phyloP scores from a whole-genome alignment of 441 rosid genomes.

The Adansonia rubrostipa region DNA sequence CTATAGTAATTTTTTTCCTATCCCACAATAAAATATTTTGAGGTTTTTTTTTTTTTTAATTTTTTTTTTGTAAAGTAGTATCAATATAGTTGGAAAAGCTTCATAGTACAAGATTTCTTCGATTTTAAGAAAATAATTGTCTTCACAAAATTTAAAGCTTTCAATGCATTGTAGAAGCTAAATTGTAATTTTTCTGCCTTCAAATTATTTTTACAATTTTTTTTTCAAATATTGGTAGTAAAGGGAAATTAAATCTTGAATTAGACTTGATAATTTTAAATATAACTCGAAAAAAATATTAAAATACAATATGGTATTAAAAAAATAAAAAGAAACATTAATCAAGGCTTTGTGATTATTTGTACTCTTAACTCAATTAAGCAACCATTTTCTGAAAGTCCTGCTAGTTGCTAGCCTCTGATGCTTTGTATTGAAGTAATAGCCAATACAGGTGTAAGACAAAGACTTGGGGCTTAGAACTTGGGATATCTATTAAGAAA shows the following conservation, averaged over 20 bases:
- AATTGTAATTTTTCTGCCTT: no score
- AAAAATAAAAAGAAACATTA: background rate
- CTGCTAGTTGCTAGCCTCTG: conserved; percentile 4
- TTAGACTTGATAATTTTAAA: no score
- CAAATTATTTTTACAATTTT: no score
- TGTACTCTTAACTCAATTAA: background rate
- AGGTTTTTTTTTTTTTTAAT: background rate
- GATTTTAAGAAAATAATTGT: background rate
- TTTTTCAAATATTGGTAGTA: no score
- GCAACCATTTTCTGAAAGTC: background rate
- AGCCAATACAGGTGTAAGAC: background rate
- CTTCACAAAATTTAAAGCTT: background rate
- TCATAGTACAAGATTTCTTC: background rate
- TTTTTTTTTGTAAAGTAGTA: background rate
- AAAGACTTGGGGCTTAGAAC: background rate
- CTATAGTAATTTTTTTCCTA: background rate
- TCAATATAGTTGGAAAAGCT: background rate
- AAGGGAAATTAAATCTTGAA: no score
- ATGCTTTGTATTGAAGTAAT: conserved; percentile 22
- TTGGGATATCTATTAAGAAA: conserved; percentile 6
- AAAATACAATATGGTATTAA: no score
- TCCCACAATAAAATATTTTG: background rate
- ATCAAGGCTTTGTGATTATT: background rate
- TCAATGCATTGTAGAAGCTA: background rate
- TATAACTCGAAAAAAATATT: no score